These are phyloP conservation scores for Neonectria hederae DNA, from an alignment of 2,329 filamentous ascomycete genomes.

Conservation along the genomic window DNA sequence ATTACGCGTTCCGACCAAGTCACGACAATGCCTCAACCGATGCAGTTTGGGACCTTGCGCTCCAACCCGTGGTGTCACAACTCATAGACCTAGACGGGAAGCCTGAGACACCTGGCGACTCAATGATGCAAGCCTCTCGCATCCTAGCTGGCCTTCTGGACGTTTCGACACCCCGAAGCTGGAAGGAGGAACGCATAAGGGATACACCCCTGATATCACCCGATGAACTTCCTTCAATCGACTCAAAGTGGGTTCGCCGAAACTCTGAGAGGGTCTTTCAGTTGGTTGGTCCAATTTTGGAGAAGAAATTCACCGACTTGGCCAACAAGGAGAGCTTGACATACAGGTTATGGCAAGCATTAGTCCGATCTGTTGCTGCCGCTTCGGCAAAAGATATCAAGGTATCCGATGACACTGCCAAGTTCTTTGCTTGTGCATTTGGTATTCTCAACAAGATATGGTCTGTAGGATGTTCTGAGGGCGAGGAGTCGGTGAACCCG, in stretches of 20 bases:
- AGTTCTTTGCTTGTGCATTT: slow-evolving; percentile 78
- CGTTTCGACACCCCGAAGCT: slow-evolving; percentile 66
- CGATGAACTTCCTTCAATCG: slow-evolving; percentile 84
- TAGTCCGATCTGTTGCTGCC: slow-evolving; percentile 70
- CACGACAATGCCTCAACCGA: slow-evolving; percentile 74
- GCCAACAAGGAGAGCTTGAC: slow-evolving; percentile 64
- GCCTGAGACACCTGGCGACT: slow-evolving; percentile 57
- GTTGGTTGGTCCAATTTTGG: slow-evolving; percentile 67
- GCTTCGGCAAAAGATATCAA: slow-evolving; percentile 89
- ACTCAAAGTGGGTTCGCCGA: slow-evolving; percentile 86
- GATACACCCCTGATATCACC: slow-evolving; percentile 66
- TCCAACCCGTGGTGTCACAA: slow-evolving; percentile 70
- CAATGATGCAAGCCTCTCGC: slow-evolving; percentile 67
- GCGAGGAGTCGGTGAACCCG: slow-evolving; percentile 56
- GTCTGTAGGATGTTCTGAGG: slow-evolving; percentile 51
- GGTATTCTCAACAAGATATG: slow-evolving; percentile 76
- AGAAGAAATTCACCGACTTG: slow-evolving; percentile 70
- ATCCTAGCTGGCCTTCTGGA: slow-evolving; percentile 79
- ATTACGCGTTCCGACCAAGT: slow-evolving; percentile 82
- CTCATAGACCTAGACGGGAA: slow-evolving; percentile 56
- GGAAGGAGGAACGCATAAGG: slow-evolving; percentile 78
- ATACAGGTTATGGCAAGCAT: slow-evolving; percentile 66
- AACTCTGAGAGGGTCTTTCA: slow-evolving; percentile 73
- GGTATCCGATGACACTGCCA: slow-evolving; percentile 82
- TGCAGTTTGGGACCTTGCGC: slow-evolving; percentile 79